Evolutionary conservation across 2,329 filamentous ascomycete species (phyloP).

Genomic region (Colletotrichum lini): DNA sequence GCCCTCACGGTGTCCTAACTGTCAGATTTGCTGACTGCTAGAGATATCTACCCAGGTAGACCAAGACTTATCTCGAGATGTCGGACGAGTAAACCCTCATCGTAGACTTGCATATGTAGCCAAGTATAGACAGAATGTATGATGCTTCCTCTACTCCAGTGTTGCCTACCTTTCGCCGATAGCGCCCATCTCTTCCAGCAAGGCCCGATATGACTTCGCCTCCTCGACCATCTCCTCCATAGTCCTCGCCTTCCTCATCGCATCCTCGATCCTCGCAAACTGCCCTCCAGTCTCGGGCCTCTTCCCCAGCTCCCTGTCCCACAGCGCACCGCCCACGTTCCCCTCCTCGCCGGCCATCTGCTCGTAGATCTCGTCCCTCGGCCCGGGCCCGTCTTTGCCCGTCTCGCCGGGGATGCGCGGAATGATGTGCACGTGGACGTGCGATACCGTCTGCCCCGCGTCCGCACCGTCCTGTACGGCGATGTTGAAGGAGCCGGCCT

Average conservation of each 20-base stretch:
- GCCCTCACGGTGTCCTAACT: background rate
- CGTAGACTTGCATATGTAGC: too few species aligned
- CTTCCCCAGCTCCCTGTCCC: slow-evolving; percentile 60
- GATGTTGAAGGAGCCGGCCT: slow-evolving; percentile 87
- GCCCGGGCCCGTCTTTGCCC: slow-evolving; percentile 57
- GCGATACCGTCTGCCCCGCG: slow-evolving; percentile 93
- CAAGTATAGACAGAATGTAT: background rate
- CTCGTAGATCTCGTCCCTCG: slow-evolving; percentile 83
- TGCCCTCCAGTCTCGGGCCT: slow-evolving; percentile 66
- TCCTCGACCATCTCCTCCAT: slow-evolving; percentile 85
- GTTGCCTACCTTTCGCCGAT: slow-evolving; percentile 18
- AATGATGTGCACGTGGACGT: slow-evolving; percentile 94
- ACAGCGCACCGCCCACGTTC: slow-evolving; percentile 81
- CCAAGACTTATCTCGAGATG: background rate
- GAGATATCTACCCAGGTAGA: too few species aligned
- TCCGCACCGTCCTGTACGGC: slow-evolving; percentile 94
- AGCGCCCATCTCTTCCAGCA: slow-evolving; percentile 60
- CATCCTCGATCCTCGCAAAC: slow-evolving; percentile 81
- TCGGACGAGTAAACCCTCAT: background rate
- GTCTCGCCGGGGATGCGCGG: slow-evolving; percentile 75
- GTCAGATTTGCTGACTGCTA: background rate
- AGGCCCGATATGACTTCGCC: slow-evolving; percentile 75
- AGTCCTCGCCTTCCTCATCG: slow-evolving; percentile 75
- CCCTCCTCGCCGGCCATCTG: slow-evolving; percentile 88
- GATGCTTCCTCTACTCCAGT: too few species aligned